Percentiles rank a stretch among this genome's conserved stretches.
Conservation (phyloP, 2,329 filamentous ascomycete genomes). For the Nemania serpens region DNA sequence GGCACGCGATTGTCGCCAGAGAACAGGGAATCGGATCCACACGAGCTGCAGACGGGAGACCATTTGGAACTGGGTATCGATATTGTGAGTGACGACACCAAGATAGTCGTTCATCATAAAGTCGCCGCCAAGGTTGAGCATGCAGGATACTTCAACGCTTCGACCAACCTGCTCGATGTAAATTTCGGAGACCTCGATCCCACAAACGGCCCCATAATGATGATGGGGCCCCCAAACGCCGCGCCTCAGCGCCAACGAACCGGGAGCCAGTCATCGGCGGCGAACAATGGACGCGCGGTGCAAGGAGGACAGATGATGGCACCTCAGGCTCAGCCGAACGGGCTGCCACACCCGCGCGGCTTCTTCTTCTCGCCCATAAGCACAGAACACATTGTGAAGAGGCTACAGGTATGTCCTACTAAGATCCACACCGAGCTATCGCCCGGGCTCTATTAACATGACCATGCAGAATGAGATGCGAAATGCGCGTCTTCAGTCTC, state of each 20-base stretch:
- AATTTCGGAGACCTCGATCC: slow-evolving; percentile 92
- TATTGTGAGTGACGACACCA: slow-evolving; percentile 98
- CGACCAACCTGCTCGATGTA: slow-evolving; percentile 81
- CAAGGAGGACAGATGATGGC: slow-evolving; percentile 55
- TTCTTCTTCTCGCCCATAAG: slow-evolving; percentile 89
- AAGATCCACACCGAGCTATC: background rate
- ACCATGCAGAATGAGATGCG: slow-evolving; percentile 79
- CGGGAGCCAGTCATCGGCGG: slow-evolving; percentile 68
- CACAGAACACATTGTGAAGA: slow-evolving; percentile 92
- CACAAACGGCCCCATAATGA: slow-evolving; percentile 72
- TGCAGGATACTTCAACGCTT: slow-evolving; percentile 78
- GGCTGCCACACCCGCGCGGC: slow-evolving; percentile 74
- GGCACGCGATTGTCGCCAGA: slow-evolving; percentile 87
- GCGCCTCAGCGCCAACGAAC: slow-evolving; percentile 73
- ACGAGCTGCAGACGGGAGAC: slow-evolving; percentile 89
- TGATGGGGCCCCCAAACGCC: slow-evolving; percentile 70
- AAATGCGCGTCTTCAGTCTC: slow-evolving; percentile 82
- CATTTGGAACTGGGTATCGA: slow-evolving; percentile 95
- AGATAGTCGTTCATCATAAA: slow-evolving; percentile 97
- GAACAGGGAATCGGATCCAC: slow-evolving; percentile 93
- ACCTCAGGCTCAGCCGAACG: slow-evolving; percentile 52
- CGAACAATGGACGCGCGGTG: slow-evolving; percentile 65
- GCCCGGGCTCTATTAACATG: slow-evolving; percentile 30
- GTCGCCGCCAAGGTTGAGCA: slow-evolving; percentile 97
- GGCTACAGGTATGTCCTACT: slow-evolving; percentile 68